Base-by-base conservation (phyloP, 805 yeast genomes). In the Soucietia sequanensis region DNA sequence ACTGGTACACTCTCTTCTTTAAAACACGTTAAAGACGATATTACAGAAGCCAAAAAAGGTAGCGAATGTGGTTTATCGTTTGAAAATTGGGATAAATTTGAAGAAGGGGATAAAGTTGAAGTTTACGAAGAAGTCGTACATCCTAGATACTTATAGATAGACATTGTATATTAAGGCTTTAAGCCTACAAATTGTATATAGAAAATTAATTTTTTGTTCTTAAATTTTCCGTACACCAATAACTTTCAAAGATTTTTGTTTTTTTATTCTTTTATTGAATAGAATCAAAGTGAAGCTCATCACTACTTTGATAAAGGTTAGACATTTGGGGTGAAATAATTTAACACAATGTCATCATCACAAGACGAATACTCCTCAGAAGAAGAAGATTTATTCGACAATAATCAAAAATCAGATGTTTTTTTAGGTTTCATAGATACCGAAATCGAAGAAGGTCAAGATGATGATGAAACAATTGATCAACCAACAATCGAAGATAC, bases 51-150 rank as follows among this genome's bases (percentile, higher is more conserved):
- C 6, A 76, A 76, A 38, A 90, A 86, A 60, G 97, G 96, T 19
- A 75, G 75, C 19, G 99, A 93, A 48, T 93, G 97, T 68, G 99
- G 99, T 34, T 55, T 91, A 16, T 65, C 87, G 0, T 79, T 93
- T 44, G 77, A 70, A 2, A 62, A 64, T 27, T 88, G 88, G 81
- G 78, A 76, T 27, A 75, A 68, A 20, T 84, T 84, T 50, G 73
- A 79, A 46, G 80, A 68, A 13, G 96, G 95, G 12, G 98, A 93
- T 60, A 50, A 67, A 3, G 68, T 93, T 17, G 82, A 86, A 51
- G 81, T 80, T 2, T 79, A 74, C 45, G 95, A 89, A 57, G 84
- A 81, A 44, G 65, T 77, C 5, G 56, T 50, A 25, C 68, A 66
- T 32, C 65, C 62, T 31, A 48, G 71, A 27, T 68, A 43, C 48